Base-by-base conservation (phyloP, 2,329 filamentous ascomycete genomes). In the Aspergillus sp. region DNA sequence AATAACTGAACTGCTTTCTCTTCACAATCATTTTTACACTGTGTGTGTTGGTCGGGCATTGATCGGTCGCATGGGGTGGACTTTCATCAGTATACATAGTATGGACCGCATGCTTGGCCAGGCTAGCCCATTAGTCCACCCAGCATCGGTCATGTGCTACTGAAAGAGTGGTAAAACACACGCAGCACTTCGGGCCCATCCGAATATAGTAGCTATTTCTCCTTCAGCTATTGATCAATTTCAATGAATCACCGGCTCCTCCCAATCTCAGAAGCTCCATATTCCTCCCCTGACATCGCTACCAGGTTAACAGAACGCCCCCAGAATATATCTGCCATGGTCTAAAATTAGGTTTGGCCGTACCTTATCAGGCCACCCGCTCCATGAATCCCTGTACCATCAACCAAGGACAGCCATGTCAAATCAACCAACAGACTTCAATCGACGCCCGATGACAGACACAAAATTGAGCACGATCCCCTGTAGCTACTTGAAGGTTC, bases 331-430 rank as follows among this genome's bases (percentile, higher is more conserved):
- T 15, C 12, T 23, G 3, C 23, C 13, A 49, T 5, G 25, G 25
- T 10, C 7, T 6, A 6, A 19, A 50, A 50, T n/a, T 30, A 50
- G 47, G 47, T 50, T 50, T 30, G 15, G n/a, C 9, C 13, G 47
- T 50, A 50, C 47, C 47, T 50, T 50, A 50, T 32, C 28, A 15
- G 25, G 47, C 25, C 47, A 50, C n/a, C 47, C 47, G 25, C 47
- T 7, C 47, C 47, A 50, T 50, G 47, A 50, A 50, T 30, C 47
- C 30, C 25, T 30, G 47, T 12, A 12, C 3, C 17, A n/a, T 9
- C 25, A 50, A 50, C 47, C 47, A 50, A 30, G 47, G 47, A 12
- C 23, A 15, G 2, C 4, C 15, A 32, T 10, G 5, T 15, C 13
- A 2, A 5, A 12, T 17, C 10, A 15, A 17, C 6, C 25, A 49